phyloP scores from a whole-genome alignment of 2,329 filamentous ascomycete species.

The Fusarium verticillioides region DNA sequence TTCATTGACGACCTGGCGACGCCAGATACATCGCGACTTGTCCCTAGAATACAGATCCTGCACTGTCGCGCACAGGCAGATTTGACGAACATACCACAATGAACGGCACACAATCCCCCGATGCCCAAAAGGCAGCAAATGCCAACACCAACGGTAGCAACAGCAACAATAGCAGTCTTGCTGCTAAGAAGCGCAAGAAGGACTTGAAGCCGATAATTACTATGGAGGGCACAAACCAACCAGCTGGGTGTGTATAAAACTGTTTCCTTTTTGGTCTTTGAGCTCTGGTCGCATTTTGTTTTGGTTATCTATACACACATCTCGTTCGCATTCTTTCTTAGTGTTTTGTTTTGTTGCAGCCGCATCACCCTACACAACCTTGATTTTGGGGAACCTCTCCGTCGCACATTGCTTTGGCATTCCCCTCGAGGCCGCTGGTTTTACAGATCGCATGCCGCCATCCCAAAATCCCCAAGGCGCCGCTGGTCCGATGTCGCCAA shows the following conservation, averaged over 20 bases:
- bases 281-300: constrained; percentile 1
- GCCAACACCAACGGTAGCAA: constrained; percentile 45
- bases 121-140: constrained; percentile 47
- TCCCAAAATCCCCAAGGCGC: not conserved
- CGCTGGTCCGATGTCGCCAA: constrained; percentile 3
- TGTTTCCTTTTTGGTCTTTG: not conserved
- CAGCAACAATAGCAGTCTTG: constrained; percentile 43
- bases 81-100: constrained; percentile 28
- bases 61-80: constrained; percentile 13
- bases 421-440: not conserved
- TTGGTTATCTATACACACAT: not conserved
- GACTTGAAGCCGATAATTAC: constrained; percentile 82
- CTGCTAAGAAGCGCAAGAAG: constrained; percentile 78
- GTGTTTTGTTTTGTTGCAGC: not conserved
- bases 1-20: constrained; percentile 22
- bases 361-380: not conserved
- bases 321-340: not conserved
- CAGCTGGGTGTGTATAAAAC: constrained; percentile 51
- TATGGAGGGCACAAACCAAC: constrained; percentile 62
- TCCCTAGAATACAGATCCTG: not conserved
- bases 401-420: not conserved
- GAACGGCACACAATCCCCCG: constrained; percentile 46
- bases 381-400: not conserved
- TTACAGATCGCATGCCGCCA: not conserved
- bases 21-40: not conserved